Base-by-base conservation (phyloP, 768 basidiomycete genomes). In the Hypholoma sublateritium region DNA sequence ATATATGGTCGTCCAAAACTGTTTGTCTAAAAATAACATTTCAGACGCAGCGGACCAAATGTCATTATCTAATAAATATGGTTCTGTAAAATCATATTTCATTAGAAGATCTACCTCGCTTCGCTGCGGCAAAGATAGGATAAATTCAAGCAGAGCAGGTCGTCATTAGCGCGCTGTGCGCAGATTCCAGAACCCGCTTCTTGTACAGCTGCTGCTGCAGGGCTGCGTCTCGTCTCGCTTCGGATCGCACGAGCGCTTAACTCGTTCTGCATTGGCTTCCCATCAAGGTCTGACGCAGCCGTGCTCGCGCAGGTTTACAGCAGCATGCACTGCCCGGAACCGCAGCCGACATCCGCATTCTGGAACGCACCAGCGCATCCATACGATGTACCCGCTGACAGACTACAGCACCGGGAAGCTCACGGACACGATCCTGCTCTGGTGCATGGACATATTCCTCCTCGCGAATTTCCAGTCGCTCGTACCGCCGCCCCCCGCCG, bases 191-290 rank as follows among this genome's bases (percentile, higher is more conserved):
- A 89, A 91, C 68, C 86, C 89, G 17, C 84, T 88, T 50, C 77
- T 91, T 9, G 87, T 91, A 22, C 89, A 90, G 65, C 79, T 91
- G 37, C 89, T 86, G 6, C 67, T 92, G 32, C 89, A 92, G 66
- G 86, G 87, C 28, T 87, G 84, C 59, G 77, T 89, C 50, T n/a
- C n/a, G n/a, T n/a, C n/a, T 76, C 84, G 8, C 80, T 83, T 41
- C 88, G 86, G 65, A 79, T 87, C 34, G 81, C 86, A 6, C 80
- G 87, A 13, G 84, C 88, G 4, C 73, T 91, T 48, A 81, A 85
- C 8, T 78, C 83, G 0, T 92, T 92, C 67, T 89, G 87, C 65
- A 79, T 91, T 57, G 89, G 89, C 5, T 84, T 88, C 56, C 86
- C 88, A 24, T 77, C 86, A n/a, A 87, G 86, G 67, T 77, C 85